Conservation (phyloP, 2,329 filamentous ascomycete species). For the Knoxdaviesia capensis region DNA sequence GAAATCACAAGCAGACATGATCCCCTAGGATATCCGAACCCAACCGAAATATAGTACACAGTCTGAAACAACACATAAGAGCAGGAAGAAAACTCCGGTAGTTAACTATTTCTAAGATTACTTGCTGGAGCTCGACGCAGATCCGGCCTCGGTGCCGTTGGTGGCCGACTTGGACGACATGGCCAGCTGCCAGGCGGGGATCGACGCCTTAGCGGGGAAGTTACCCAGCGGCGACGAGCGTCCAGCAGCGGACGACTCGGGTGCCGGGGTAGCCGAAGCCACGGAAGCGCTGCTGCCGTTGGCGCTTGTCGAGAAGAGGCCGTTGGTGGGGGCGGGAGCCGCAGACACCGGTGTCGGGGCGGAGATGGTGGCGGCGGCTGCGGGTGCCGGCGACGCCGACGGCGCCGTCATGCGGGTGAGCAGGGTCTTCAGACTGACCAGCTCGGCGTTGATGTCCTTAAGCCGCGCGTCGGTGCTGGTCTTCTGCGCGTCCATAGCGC, state of each 20-base stretch:
- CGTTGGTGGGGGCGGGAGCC: background rate
- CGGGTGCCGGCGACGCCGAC: slow-evolving; percentile 10
- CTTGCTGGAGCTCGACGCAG: background rate
- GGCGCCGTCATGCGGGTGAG: slow-evolving; percentile 37
- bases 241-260: background rate
- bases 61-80: too few species aligned
- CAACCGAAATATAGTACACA: too few species aligned
- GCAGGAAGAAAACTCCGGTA: too few species aligned
- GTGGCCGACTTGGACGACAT: slow-evolving; percentile 20
- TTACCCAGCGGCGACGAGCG: slow-evolving; percentile 11
- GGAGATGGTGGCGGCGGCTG: background rate
- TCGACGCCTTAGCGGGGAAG: slow-evolving; percentile 39
- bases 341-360: background rate
- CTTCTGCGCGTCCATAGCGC: slow-evolving; percentile 74
- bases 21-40: too few species aligned
- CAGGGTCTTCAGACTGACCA: slow-evolving; percentile 82
- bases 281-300: background rate
- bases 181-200: slow-evolving; percentile 65
- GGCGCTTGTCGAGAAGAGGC: too few species aligned
- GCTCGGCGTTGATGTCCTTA: slow-evolving; percentile 67
- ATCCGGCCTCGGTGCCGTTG: slow-evolving; percentile 4
- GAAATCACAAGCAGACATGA: too few species aligned
- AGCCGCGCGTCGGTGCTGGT: slow-evolving; percentile 63
- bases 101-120: background rate
- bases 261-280: background rate